Evolutionary conservation across 495 filamentous ascomycete genomes (phyloP).

Genomic region (Rostrohypoxylon terebratum): DNA sequence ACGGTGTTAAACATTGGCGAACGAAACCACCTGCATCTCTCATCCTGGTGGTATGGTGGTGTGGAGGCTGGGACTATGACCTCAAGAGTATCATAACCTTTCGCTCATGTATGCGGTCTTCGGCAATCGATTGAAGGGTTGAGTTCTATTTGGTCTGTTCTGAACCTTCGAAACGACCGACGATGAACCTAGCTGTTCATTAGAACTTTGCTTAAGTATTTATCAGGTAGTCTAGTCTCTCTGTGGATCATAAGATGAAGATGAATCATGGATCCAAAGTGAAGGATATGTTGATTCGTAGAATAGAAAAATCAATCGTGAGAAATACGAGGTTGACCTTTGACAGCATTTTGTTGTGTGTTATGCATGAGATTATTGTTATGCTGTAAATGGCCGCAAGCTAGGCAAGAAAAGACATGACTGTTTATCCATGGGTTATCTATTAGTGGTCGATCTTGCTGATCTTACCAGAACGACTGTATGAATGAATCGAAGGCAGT

Average conservation of each 20-base stretch:
- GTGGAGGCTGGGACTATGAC: conserved; percentile 5
- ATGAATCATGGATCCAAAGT: conserved; percentile 14
- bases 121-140: conserved; percentile 16
- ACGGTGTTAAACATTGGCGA: neutral
- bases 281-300: neutral
- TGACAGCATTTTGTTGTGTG: neutral
- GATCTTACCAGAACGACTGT: neutral
- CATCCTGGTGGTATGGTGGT: neutral
- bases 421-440: neutral
- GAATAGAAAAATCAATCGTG: neutral
- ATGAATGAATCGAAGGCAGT: neutral
- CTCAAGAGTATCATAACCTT: neutral
- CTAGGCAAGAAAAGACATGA: neutral
- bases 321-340: neutral
- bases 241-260: conserved; percentile 12
- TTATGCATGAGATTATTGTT: conserved; percentile 1
- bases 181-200: neutral
- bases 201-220: conserved; percentile 24
- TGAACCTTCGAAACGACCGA: neutral
- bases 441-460: neutral
- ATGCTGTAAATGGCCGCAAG: neutral
- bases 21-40: neutral
- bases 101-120: conserved; percentile 23
- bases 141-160: conserved; percentile 8
- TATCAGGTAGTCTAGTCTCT: neutral